These are phyloP conservation scores for Ceratobasidium sp. DNA, from an alignment of 1,284 basidiomycete genomes.

Conservation along the genomic window DNA sequence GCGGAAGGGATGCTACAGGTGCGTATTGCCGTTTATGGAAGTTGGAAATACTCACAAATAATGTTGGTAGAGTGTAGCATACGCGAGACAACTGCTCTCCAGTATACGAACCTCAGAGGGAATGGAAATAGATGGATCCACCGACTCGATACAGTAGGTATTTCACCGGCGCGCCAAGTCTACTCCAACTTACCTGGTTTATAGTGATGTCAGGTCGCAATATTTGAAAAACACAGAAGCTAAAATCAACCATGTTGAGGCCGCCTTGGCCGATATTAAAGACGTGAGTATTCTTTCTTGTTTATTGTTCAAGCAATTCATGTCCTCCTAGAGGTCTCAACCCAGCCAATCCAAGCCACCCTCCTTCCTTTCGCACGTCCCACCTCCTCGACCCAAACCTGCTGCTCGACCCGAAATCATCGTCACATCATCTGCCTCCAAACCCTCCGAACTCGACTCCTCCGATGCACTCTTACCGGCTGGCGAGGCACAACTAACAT, in stretches of 20 bases:
- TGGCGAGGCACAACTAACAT: slow-evolving; percentile 45
- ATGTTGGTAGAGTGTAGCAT: slow-evolving; percentile 66
- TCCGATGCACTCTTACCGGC: slow-evolving; percentile 25
- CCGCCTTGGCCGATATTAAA: slow-evolving; percentile 12
- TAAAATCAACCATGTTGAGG: slow-evolving; percentile 27
- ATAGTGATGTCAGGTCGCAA: slow-evolving; percentile 14
- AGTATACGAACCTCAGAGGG: slow-evolving; percentile 63
- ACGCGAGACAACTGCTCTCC: slow-evolving; percentile 66
- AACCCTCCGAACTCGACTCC: neutral
- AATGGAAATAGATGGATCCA: slow-evolving; percentile 33
- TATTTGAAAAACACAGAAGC: slow-evolving; percentile 19
- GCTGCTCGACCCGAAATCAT: slow-evolving; percentile 1
- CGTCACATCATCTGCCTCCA: neutral
- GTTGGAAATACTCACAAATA: slow-evolving; percentile 4
- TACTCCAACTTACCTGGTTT: neutral
- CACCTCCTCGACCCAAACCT: slow-evolving; percentile 22
- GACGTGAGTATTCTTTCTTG: neutral
- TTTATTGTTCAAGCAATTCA: neutral
- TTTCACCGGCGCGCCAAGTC: neutral
- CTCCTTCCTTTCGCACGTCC: slow-evolving; percentile 30
- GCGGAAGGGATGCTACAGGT: slow-evolving; percentile 69
- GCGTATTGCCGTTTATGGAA: slow-evolving; percentile 41
- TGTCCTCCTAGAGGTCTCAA: slow-evolving; percentile 16
- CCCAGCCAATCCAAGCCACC: slow-evolving; percentile 32
- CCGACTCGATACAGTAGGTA: neutral